Evolutionary conservation across 176 grass and related monocot species (phyloP), one percentile per base, ranked within the genome.

Genomic region (Aegilops tauschii): DNA sequence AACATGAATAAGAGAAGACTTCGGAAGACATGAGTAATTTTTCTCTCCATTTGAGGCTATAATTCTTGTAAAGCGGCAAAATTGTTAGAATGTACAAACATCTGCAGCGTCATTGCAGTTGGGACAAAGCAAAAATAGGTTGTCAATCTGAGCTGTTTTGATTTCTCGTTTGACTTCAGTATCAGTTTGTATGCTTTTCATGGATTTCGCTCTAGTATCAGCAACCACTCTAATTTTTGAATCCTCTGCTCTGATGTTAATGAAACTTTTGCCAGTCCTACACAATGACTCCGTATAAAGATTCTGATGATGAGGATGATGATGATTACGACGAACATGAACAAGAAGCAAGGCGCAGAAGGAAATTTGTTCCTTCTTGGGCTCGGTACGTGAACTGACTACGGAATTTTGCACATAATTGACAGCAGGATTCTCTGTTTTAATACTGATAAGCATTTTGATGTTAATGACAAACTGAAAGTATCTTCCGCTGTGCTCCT

Each of bases 221-320:
- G 50, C 21, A 31, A 35, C 6, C 35, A 56, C 83, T 87, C 61
- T 84, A 82, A 83, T 28, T 31, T 31, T 12, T 20, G 3, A 85
- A 42, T 75, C 82, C 10, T 27, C 20, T 91, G 29, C n/a, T 42
- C 9, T 69, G 50, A 79, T 85, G 28, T 69, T 90, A 64, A 25
- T 69, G 82, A 45, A 73, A 69, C 36, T 52, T 84, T 42, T 83
- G 45, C 76, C 84, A 96, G 90, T 88, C 92, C 13, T 99, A 99
- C 86, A 82, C 90, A 65, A 99, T 99, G 90, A 90, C 97, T 79
- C 97, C 97, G 9, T 99, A 91, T 69, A 94, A 90, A 72, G 94
- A 96, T 80, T 96, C 97, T 79, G 95, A 95, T 74, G 91, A 90
- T 10, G 96, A 98, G 64, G 92, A 89, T 18, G 88, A 87, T 27